phyloP scores from a whole-genome alignment of 2,329 filamentous ascomycete genomes.

The Boeremia lycopersici region DNA sequence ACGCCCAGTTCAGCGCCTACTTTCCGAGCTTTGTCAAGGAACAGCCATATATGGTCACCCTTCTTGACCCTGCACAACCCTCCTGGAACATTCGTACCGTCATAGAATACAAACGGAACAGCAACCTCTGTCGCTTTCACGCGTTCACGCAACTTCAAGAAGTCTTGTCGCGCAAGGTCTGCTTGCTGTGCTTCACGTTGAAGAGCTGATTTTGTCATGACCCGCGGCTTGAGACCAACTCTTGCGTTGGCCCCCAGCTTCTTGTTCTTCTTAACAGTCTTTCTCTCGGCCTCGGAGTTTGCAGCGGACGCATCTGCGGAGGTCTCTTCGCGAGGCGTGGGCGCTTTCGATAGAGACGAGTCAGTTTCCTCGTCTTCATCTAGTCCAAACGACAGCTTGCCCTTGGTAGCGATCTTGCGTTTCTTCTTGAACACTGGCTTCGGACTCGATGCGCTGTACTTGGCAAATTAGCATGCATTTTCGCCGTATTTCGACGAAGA shows the following conservation, averaged over 20 bases:
- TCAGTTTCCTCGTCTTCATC: constrained; percentile 71
- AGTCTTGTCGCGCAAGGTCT: constrained; percentile 78
- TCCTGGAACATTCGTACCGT: constrained; percentile 86
- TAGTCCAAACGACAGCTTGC: constrained; percentile 70
- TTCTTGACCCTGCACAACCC: constrained; percentile 88
- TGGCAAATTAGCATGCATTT: constrained; percentile 57
- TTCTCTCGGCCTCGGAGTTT: constrained; percentile 40
- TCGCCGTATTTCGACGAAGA: no score
- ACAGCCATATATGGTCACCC: constrained; percentile 90
- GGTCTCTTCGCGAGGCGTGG: constrained; percentile 48
- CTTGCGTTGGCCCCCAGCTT: constrained; percentile 66
- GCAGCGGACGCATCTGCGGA: constrained; percentile 44
- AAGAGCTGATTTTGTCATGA: constrained; percentile 75
- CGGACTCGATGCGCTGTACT: constrained; percentile 61
- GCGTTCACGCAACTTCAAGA: constrained; percentile 78
- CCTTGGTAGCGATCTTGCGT: constrained; percentile 58
- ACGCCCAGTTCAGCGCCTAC: constrained; percentile 84
- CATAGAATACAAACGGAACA: constrained; percentile 96
- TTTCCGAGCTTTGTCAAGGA: constrained; percentile 88
- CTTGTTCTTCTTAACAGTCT: constrained; percentile 51
- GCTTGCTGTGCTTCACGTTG: constrained; percentile 79
- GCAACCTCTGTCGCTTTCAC: constrained; percentile 89
- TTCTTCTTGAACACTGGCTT: constrained; percentile 64
- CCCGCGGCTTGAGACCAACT: constrained; percentile 67
- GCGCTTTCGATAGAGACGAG: constrained; percentile 46